Conservation (phyloP, 2,329 filamentous ascomycete species). For the Ascochyta koolunga region DNA sequence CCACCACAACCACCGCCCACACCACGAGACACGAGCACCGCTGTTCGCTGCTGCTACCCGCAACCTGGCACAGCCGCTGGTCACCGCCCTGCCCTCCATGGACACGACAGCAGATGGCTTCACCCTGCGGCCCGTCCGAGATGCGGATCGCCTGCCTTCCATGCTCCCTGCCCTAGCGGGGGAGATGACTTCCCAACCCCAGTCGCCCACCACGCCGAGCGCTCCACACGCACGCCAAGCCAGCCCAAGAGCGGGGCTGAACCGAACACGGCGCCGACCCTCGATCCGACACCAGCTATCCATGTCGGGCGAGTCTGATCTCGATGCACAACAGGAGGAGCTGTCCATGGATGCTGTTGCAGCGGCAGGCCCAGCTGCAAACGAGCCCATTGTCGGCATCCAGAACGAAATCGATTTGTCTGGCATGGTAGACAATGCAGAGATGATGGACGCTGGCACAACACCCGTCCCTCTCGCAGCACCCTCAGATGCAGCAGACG, state of each 20-base stretch:
- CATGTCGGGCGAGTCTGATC: constrained; percentile 79
- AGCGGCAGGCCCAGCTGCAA: constrained; percentile 71
- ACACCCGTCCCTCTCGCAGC: constrained; percentile 76
- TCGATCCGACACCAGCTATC: constrained; percentile 91
- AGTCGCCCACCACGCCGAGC: constrained; percentile 61
- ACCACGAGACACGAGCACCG: constrained; percentile 52
- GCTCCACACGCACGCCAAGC: constrained; percentile 40
- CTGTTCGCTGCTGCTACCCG: constrained; percentile 46
- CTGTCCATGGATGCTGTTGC: constrained; percentile 78
- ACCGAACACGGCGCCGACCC: constrained; percentile 70
- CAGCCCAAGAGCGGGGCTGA: constrained; percentile 54
- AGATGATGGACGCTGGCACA: constrained; percentile 73
- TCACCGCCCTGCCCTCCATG: constrained; percentile 69
- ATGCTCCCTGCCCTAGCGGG: constrained; percentile 74
- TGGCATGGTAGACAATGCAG: constrained; percentile 82
- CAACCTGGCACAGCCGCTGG: constrained; percentile 68
- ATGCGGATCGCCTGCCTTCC: constrained; percentile 84
- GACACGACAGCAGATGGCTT: constrained; percentile 72
- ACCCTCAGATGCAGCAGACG: constrained; percentile 82
- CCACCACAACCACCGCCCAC: constrained; percentile 47
- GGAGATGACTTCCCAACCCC: constrained; percentile 83
- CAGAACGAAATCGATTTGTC: constrained; percentile 84
- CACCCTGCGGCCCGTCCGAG: constrained; percentile 76
- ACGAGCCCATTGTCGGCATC: constrained; percentile 77
- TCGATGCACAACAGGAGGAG: constrained; percentile 82